These are phyloP conservation scores for Euryodendron excelsum DNA, from an alignment of 148 eudicot genomes.

Conservation along the genomic window DNA sequence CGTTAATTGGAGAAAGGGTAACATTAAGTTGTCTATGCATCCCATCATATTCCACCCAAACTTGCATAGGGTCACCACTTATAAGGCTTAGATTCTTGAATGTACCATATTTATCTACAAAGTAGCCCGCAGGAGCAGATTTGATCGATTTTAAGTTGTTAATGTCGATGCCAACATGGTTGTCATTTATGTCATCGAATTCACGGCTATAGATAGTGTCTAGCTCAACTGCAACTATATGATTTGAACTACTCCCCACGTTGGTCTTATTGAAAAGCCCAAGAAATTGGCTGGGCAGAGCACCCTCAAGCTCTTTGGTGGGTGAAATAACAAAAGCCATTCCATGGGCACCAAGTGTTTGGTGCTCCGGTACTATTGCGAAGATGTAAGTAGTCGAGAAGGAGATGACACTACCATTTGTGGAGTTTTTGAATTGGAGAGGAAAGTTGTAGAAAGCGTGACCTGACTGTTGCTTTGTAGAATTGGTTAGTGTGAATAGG, in stretches of 20 bases:
- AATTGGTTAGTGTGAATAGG: neutral
- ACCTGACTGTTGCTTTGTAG: accelerated
- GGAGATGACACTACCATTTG: neutral
- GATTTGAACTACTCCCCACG: neutral
- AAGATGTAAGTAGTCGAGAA: conserved; percentile 7
- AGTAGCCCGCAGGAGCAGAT: neutral
- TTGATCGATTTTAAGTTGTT: neutral
- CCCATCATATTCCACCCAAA: conserved; percentile 10
- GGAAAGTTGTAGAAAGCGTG: neutral
- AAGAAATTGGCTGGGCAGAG: neutral
- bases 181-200: neutral
- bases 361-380: neutral
- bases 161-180: neutral
- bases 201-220: accelerated
- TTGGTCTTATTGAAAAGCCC: neutral
- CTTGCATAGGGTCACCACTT: neutral
- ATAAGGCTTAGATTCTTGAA: neutral
- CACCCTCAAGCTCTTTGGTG: neutral
- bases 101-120: neutral
- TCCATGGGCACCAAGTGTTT: neutral
- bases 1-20: neutral
- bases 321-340: neutral
- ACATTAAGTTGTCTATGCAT: neutral
- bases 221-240: neutral
- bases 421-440: neutral